Evolutionary conservation across 176 grass and related monocot species (phyloP).

Genomic region (Carex parvula): DNA sequence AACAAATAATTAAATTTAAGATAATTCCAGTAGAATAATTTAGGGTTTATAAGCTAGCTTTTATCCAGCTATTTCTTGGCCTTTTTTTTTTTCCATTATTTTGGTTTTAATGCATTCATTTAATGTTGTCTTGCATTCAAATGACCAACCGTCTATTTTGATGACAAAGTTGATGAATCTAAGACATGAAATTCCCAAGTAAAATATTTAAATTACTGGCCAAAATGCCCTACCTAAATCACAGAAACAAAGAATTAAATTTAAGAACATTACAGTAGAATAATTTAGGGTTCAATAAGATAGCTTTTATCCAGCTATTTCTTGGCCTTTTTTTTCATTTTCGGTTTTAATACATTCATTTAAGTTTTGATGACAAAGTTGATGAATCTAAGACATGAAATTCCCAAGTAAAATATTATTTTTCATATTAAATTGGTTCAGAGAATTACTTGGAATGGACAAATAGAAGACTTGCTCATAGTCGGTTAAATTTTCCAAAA

Average conservation of each 20-base stretch:
- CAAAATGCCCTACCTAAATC: conserved; percentile 71
- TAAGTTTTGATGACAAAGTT: not conserved
- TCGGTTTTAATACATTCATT: not conserved
- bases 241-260: conserved; percentile 27
- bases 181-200: too few relatives aligned
- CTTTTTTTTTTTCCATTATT: not conserved
- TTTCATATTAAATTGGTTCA: conserved; percentile 32
- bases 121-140: not conserved
- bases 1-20: conserved; percentile 25
- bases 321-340: not conserved
- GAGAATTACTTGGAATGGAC: conserved; percentile 85
- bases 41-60: not conserved
- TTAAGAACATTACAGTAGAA: not conserved
- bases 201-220: conserved; percentile 41
- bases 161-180: too few relatives aligned
- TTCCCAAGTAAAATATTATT: not conserved
- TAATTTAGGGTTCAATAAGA: not conserved
- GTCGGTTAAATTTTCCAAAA: conserved; percentile 81
- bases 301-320: not conserved
- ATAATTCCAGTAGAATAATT: not conserved
- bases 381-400: not conserved
- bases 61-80: not conserved
- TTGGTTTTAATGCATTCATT: not conserved
- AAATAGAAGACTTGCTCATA: conserved; percentile 97
- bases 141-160: too few relatives aligned